Base-by-base conservation (phyloP, 2,329 filamentous ascomycete species). In the Xylaria sp. region DNA sequence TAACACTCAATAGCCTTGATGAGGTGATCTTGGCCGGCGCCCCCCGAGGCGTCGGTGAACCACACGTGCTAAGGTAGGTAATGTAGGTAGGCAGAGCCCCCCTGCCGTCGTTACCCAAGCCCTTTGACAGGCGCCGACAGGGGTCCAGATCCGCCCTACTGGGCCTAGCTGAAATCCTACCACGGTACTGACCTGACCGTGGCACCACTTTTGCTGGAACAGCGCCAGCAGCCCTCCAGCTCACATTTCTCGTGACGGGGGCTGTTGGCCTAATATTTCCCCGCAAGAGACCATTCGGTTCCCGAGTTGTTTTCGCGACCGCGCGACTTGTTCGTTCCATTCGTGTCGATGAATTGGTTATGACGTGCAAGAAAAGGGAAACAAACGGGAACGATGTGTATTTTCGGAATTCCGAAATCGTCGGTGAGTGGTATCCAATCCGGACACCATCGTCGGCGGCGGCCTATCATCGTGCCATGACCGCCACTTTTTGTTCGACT, bases 151-250 rank as follows among this genome's bases (percentile, higher is more conserved):
- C 66, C 59, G 33, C 42, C 59, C 51, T 50, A 57, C 36, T 56
- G 58, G 64, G 57, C 6, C 57, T 20, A 54, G 59, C 55, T 59
- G 54, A 61, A 65, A 68, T 68, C 68, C 68, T 68, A 47, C n/a
- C n/a, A n/a, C n/a, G n/a, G n/a, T n/a, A n/a, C 68, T 70, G 51
- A 63, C 59, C 50, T 65, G 62, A 70, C 68, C 17, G 68, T 70
- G 65, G 68, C 49, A 68, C 68, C 60, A 70, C 65, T 33, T 42
- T 50, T 11, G 45, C 25, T 31, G 27, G 13, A 31, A 50, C 55
- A 50, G 55, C 54, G 49, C n/a, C 65, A 17, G 47, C 27, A 36
- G 10, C 10, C 42, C 9, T 27, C n/a, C 13, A 49, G 1, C 3
- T 44, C 17, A 10, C 13, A 5, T 31, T 29, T 17, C 27, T 54